These are phyloP conservation scores for Paracorniculantispora psalliotae DNA, from an alignment of 2,329 filamentous ascomycete genomes.

Conservation along the genomic window DNA sequence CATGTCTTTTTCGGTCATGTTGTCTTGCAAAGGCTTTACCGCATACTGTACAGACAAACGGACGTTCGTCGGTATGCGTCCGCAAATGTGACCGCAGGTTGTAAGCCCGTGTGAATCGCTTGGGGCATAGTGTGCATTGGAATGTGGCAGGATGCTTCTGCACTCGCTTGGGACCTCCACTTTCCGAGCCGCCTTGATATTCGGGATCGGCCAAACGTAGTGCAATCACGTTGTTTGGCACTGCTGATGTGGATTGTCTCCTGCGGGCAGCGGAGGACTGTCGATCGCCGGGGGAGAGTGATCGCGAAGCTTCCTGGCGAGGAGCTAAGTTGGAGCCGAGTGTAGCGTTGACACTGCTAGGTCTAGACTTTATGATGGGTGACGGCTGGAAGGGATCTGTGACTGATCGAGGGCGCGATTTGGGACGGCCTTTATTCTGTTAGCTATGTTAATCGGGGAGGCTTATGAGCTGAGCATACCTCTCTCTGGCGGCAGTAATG, in stretches of 20 bases:
- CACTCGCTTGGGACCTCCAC: conserved; percentile 67
- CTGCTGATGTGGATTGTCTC: conserved; percentile 60
- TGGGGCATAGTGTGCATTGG: conserved; percentile 88
- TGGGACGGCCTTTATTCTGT: conserved; percentile 35
- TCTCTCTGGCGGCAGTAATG: conserved; percentile 75
- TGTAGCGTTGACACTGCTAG: conserved; percentile 33
- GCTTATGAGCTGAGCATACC: conserved; percentile 38
- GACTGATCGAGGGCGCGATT: conserved; percentile 49
- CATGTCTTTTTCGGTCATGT: conserved; percentile 94
- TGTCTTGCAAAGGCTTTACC: conserved; percentile 96
- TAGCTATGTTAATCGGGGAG: conserved; percentile 1
- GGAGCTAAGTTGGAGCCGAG: conserved; percentile 40
- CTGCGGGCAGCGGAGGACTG: conserved; percentile 34
- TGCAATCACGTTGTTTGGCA: conserved; percentile 67
- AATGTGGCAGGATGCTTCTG: conserved; percentile 98
- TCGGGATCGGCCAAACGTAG: conserved; percentile 85
- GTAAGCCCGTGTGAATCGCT: conserved; percentile 93
- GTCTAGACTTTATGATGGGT: conserved; percentile 34
- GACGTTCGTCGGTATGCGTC: conserved; percentile 94
- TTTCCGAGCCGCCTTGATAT: conserved; percentile 61
- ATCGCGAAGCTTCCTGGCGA: conserved; percentile 43
- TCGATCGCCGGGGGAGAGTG: conserved; percentile 55
- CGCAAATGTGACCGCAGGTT: conserved; percentile 92
- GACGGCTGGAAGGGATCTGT: conserved; percentile 55
- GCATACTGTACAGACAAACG: conserved; percentile 95